Evolutionary conservation across 2,329 filamentous ascomycete species (phyloP).

Genomic region (Coleophoma eucalyptorum): DNA sequence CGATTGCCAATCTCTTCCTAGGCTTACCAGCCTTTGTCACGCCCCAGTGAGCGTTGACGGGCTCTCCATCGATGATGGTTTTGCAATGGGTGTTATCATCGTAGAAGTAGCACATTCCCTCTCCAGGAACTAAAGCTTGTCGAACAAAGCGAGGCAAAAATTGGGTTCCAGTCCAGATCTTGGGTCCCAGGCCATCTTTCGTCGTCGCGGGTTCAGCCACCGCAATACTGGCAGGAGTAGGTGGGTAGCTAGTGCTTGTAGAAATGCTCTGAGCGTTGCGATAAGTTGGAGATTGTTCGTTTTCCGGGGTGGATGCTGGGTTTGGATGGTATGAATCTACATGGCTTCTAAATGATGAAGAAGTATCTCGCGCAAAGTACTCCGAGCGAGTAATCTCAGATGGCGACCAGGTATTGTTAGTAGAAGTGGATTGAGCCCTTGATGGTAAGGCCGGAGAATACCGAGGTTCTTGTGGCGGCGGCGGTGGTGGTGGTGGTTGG

Average conservation of each 20-base stretch:
- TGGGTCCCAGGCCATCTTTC: conserved; percentile 61
- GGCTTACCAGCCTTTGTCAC: conserved; percentile 93
- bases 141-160: conserved; percentile 64
- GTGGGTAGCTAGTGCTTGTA: conserved; percentile 16
- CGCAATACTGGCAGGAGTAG: conserved; percentile 17
- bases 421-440: conserved; percentile 11
- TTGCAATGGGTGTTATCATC: conserved; percentile 82
- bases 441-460: conserved; percentile 11
- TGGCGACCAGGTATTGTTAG: conserved; percentile 23
- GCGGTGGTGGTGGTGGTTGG: conserved; percentile 14
- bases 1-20: conserved; percentile 83
- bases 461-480: conserved; percentile 13
- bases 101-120: conserved; percentile 81
- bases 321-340: conserved; percentile 12
- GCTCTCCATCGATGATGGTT: conserved; percentile 79
- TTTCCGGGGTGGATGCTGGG: conserved; percentile 11
- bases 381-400: conserved; percentile 19
- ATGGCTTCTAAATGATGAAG: conserved; percentile 23
- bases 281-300: conserved; percentile 17
- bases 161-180: conserved; percentile 66
- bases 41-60: conserved; percentile 88
- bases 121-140: conserved; percentile 66
- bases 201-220: conserved; percentile 25
- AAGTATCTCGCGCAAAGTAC: conserved; percentile 23
- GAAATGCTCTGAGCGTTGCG: conserved; percentile 15